A percentile compares a stretch with the other conserved stretches of the same genome.
These are phyloP conservation scores for Camptophora hylomeconis DNA, from an alignment of 2,329 filamentous ascomycete genomes.

Conservation along the genomic window DNA sequence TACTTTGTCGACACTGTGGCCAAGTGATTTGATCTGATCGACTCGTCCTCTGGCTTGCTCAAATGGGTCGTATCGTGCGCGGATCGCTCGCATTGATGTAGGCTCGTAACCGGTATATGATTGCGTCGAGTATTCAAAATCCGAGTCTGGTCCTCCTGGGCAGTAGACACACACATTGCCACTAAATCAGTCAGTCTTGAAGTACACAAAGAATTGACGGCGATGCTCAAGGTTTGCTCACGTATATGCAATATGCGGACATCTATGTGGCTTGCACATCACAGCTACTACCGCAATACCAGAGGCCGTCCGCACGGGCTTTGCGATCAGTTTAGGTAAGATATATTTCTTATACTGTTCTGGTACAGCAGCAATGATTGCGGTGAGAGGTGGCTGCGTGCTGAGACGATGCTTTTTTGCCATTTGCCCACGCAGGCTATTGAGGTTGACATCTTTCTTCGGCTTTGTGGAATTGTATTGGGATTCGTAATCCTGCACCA, in stretches of 20 bases:
- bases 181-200: too few relatives aligned
- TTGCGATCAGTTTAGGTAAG: conserved; percentile 86
- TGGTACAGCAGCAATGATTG: conserved; percentile 96
- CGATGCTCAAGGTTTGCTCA: conserved; percentile 6
- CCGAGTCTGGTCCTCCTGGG: conserved; percentile 90
- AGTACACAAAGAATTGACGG: neutral
- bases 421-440: conserved; percentile 71
- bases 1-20: conserved; percentile 96
- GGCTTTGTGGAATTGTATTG: conserved; percentile 59
- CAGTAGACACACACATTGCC: conserved; percentile 99
- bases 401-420: conserved; percentile 85
- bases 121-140: conserved; percentile 98
- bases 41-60: conserved; percentile 93
- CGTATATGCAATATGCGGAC: conserved; percentile 94
- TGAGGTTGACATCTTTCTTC: conserved; percentile 83
- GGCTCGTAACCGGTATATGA: conserved; percentile 98
- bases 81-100: conserved; percentile 95
- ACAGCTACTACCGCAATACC: conserved; percentile 97
- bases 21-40: conserved; percentile 89
- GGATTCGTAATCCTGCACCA: conserved; percentile 89
- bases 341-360: conserved; percentile 99
- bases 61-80: conserved; percentile 92
- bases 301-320: conserved; percentile 90
- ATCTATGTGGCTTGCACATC: conserved; percentile 98
- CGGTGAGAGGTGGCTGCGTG: conserved; percentile 80